These are phyloP conservation scores for Alternaria longipes DNA, from an alignment of 2,329 filamentous ascomycete species.

Conservation along the genomic window DNA sequence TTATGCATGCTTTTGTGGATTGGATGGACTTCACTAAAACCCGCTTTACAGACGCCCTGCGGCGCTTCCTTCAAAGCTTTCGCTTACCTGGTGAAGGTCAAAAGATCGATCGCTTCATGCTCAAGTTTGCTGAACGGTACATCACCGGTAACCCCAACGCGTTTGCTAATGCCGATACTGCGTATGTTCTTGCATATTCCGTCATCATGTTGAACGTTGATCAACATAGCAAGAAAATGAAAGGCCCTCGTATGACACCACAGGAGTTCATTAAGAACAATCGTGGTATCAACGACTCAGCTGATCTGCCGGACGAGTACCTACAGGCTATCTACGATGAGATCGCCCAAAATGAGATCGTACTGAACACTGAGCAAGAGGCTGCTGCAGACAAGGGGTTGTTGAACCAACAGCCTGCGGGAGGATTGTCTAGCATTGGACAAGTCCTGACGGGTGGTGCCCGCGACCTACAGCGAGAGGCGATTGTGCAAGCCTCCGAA, in stretches of 20 bases:
- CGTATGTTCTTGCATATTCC: slow-evolving; percentile 94
- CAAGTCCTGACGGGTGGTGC: slow-evolving; percentile 93
- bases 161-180: slow-evolving; percentile 97
- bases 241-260: slow-evolving; percentile 84
- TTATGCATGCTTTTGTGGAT: slow-evolving; percentile 98
- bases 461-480: slow-evolving; percentile 89
- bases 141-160: slow-evolving; percentile 94
- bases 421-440: slow-evolving; percentile 81
- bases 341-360: slow-evolving; percentile 90
- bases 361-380: slow-evolving; percentile 90
- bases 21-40: slow-evolving; percentile 91
- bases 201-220: slow-evolving; percentile 98
- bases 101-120: slow-evolving; percentile 99
- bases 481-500: slow-evolving; percentile 93
- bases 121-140: slow-evolving; percentile 98
- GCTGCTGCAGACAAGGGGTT: slow-evolving; percentile 82
- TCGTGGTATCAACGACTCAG: slow-evolving; percentile 95
- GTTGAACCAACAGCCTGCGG: slow-evolving; percentile 62
- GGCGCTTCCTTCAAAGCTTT: slow-evolving; percentile 93
- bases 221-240: slow-evolving; percentile 88
- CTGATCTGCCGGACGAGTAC: slow-evolving; percentile 92
- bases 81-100: slow-evolving; percentile 94
- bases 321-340: slow-evolving; percentile 90
- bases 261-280: slow-evolving; percentile 99
- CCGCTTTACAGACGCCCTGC: slow-evolving; percentile 89